A percentile compares a stretch with the other conserved stretches of the same genome.
phyloP scores from a whole-genome alignment of 2,329 filamentous ascomycete species.

The Pseudomassariella vexata region DNA sequence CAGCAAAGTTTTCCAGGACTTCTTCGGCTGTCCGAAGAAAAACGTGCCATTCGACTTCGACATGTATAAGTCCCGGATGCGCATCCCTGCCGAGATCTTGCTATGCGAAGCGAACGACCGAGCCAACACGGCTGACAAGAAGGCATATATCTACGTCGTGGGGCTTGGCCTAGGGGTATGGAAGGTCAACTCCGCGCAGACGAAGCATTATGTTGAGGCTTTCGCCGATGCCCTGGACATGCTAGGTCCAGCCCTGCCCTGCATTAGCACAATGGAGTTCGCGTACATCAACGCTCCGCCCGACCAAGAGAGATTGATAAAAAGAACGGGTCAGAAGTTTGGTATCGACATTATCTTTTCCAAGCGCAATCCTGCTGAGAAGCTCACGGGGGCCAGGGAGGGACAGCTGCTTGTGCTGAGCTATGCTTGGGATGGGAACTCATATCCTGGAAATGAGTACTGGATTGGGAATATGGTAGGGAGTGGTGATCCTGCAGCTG shows the following conservation, averaged over 20 bases:
- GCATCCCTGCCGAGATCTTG: slow-evolving; percentile 18
- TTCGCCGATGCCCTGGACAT: slow-evolving; percentile 11
- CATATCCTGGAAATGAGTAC: slow-evolving; percentile 27
- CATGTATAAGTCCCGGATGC: slow-evolving; percentile 21
- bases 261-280: slow-evolving; percentile 20
- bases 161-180: slow-evolving; percentile 26
- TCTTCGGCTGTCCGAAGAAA: slow-evolving; percentile 10
- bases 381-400: slow-evolving; percentile 10
- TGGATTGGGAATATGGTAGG: slow-evolving; percentile 16
- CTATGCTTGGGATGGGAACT: slow-evolving; percentile 27
- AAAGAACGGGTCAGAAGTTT: background rate
- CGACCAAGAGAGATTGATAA: background rate
- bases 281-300: slow-evolving; percentile 10
- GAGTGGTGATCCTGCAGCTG: slow-evolving; percentile 25
- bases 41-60: slow-evolving; percentile 12
- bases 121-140: slow-evolving; percentile 12
- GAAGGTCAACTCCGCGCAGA: slow-evolving; percentile 9
- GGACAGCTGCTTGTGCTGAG: slow-evolving; percentile 21
- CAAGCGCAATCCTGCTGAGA: slow-evolving; percentile 17
- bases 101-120: slow-evolving; percentile 22
- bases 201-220: slow-evolving; percentile 13
- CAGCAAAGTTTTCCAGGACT: slow-evolving; percentile 14
- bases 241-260: slow-evolving; percentile 7
- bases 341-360: slow-evolving; percentile 17
- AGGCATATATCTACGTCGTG: slow-evolving; percentile 24